Base-by-base conservation (phyloP, 257 asterid genomes). In the Misopates orontium region DNA sequence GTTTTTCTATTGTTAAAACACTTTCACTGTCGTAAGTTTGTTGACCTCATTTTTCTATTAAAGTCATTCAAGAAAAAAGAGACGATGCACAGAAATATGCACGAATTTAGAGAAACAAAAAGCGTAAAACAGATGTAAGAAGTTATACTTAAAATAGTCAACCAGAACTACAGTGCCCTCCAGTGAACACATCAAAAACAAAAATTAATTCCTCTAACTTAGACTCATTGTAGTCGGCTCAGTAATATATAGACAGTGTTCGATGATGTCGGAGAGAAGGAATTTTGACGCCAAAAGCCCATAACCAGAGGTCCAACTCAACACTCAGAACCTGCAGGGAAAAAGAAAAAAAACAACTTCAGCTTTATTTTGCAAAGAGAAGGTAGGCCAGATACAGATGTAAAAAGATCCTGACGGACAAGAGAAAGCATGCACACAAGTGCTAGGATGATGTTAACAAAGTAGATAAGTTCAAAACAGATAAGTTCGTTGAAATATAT, bases 261-360 rank as follows among this genome's bases (percentile, higher is more conserved):
- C 93, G 89, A 66, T 90, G 97, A 77, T 90, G 93, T 56, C 81
- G 90, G 68, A 94, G 95, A 61, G 96, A 83, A 11, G 87, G 80
- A 56, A 84, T 75, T 47, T 74, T 73, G 32, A 89, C 56, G 17
- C 96, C 99, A 47, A 83, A 83, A 32, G 99, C 86, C 96, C 96
- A 88, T 50, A 94, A 73, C 98, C 96, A 94, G 41, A 94, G 95
- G 84, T 94, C 97, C 87, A 90, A 78, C 75, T 94, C 97, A 74
- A 83, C 96, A 61, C 99, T 94, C 79, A 87, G 71, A 70, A 93
- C 95, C 99, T 93, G 94, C 64, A 80, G 18, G 60, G 55, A 39
- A 74, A 18, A 56, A 60, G 40, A 23, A 39, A 74, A 18, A 56
- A 60, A 41, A 23, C 50, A 45, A 53, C 54, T 63, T 73, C 71